Evolutionary conservation across 192 early-diverging fungal genomes (phyloP).

Genomic region (Rhizoclosmatium sp.): DNA sequence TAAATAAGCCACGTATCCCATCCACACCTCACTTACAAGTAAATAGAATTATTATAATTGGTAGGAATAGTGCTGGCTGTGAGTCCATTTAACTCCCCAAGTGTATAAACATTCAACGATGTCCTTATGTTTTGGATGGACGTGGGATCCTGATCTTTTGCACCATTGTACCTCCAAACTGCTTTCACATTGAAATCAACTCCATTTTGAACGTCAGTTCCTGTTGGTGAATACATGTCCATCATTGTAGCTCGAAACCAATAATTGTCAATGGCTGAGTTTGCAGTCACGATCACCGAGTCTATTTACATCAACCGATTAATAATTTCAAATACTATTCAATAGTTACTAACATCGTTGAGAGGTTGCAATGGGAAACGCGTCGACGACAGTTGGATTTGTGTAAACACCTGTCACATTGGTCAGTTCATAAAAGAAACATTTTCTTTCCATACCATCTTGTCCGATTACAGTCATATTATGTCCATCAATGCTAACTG

Average conservation of each 20-base stretch:
- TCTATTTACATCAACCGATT: not conserved
- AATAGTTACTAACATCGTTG: constrained; percentile 20
- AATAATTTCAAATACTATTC: not conserved
- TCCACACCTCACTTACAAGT: not conserved
- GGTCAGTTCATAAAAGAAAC: too few relatives aligned
- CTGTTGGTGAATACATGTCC: constrained; percentile 33
- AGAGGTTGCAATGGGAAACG: constrained; percentile 13
- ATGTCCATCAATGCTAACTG: constrained; percentile 48
- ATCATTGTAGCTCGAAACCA: constrained; percentile 20
- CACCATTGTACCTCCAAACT: constrained; percentile 23
- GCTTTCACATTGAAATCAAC: constrained; percentile 1
- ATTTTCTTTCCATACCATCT: not conserved
- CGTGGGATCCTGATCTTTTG: constrained; percentile 8
- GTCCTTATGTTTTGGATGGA: not conserved
- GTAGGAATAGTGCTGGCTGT: not conserved
- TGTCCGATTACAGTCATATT: constrained; percentile 33
- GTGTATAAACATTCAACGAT: constrained; percentile 8
- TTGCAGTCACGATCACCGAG: constrained; percentile 24
- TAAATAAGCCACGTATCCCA: not conserved
- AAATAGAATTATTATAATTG: not conserved
- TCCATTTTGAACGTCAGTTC: constrained; percentile 9
- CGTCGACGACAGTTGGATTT: constrained; percentile 26
- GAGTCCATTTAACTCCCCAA: constrained; percentile 34
- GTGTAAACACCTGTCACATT: constrained; percentile 3
- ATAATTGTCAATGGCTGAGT: not conserved